Evolutionary conservation across 208 protist species (phyloP).

Genomic region (Leishmania amazonensis): DNA sequence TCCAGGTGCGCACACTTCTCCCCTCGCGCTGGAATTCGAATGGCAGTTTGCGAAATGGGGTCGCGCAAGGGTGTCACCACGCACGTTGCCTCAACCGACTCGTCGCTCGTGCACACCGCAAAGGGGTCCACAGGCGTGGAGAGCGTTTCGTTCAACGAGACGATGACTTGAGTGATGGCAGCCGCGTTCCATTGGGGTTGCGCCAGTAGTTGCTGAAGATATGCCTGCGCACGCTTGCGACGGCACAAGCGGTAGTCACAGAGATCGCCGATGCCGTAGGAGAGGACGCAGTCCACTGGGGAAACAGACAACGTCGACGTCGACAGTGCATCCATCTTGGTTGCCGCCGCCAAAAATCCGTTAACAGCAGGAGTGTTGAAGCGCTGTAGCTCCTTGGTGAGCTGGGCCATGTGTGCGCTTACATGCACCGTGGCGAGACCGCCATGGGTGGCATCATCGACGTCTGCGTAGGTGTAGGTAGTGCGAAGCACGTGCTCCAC

Average conservation of each 20-base stretch:
- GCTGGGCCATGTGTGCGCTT: conserved; percentile 28
- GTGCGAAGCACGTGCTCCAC: conserved; percentile 35
- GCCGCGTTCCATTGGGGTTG: conserved; percentile 32
- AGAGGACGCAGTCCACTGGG: conserved; percentile 26
- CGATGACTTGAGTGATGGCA: conserved; percentile 24
- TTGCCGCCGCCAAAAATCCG: not conserved
- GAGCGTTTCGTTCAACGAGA: conserved; percentile 29
- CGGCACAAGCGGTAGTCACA: conserved; percentile 43
- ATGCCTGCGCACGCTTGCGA: conserved; percentile 30
- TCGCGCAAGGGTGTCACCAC: conserved; percentile 64
- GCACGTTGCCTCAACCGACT: conserved; percentile 33
- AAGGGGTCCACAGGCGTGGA: conserved; percentile 18
- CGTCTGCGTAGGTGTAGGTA: conserved; percentile 33
- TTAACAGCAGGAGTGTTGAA: conserved; percentile 30
- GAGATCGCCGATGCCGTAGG: conserved; percentile 59
- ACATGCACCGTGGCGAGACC: conserved; percentile 17
- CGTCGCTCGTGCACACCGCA: conserved; percentile 22
- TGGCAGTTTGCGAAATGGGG: conserved; percentile 53
- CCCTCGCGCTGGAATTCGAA: conserved; percentile 63
- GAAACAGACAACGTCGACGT: conserved; percentile 12
- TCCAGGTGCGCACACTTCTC: conserved; percentile 62
- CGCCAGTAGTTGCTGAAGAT: conserved; percentile 40
- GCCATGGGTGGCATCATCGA: conserved; percentile 19
- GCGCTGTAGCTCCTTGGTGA: conserved; percentile 18
- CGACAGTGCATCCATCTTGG: not conserved